phyloP scores from a whole-genome alignment of 306 rosid genomes.

The Medicago arabica region DNA sequence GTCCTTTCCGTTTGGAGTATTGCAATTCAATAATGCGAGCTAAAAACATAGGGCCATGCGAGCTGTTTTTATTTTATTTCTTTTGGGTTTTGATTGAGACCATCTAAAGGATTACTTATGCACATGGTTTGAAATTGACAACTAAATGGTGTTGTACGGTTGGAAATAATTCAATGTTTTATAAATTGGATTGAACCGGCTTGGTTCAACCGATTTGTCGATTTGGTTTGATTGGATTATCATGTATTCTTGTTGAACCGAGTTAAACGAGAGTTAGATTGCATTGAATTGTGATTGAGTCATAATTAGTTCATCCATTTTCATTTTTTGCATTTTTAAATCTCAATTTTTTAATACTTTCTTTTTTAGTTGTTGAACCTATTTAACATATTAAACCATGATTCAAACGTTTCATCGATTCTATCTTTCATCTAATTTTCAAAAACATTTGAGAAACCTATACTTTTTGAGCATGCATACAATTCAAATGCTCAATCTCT shows the following conservation, averaged over 20 bases:
- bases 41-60: neutral
- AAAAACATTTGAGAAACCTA: no score
- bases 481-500: no score
- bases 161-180: neutral
- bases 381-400: no score
- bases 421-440: no score
- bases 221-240: neutral
- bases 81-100: constrained; percentile 30
- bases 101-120: constrained; percentile 16
- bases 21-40: constrained; percentile 38
- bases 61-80: constrained; percentile 6
- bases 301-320: no score
- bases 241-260: neutral
- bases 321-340: no score
- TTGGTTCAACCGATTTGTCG: neutral
- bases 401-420: no score
- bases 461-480: no score
- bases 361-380: no score
- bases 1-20: constrained; percentile 32
- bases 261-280: no score
- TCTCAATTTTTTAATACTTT: no score
- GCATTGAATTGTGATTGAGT: no score
- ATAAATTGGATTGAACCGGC: neutral
- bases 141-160: neutral
- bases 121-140: constrained; percentile 23